A percentile compares a stretch with the other conserved stretches of the same genome.
These are phyloP conservation scores for Jackrogersella multiformis DNA, from an alignment of 495 filamentous ascomycete species.

Conservation along the genomic window DNA sequence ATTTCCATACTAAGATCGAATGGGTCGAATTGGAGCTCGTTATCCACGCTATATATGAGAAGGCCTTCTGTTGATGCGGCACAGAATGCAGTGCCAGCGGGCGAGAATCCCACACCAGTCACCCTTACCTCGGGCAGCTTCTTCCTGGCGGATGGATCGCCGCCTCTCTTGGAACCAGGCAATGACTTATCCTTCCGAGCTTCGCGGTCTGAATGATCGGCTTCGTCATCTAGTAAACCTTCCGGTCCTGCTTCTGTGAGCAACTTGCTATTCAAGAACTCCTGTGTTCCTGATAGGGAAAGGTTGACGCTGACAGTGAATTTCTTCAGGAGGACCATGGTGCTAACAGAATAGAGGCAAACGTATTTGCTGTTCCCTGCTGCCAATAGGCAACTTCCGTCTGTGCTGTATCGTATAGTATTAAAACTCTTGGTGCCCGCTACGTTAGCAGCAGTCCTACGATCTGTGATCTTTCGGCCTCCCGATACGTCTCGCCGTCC, in stretches of 20 bases:
- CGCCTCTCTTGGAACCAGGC: slow-evolving; percentile 83
- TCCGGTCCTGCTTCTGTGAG: slow-evolving; percentile 90
- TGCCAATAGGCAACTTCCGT: slow-evolving; percentile 88
- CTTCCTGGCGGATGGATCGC: slow-evolving; percentile 80
- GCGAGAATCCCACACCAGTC: slow-evolving; percentile 83
- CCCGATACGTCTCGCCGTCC: slow-evolving; percentile 92
- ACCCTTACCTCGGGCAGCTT: slow-evolving; percentile 87
- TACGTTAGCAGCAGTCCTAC: slow-evolving; percentile 88
- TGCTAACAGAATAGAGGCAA: slow-evolving; percentile 89
- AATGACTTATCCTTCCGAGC: slow-evolving; percentile 83
- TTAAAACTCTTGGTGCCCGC: slow-evolving; percentile 89
- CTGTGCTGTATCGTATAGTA: slow-evolving; percentile 86
- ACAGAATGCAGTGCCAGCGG: slow-evolving; percentile 88
- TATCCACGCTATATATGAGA: slow-evolving; percentile 89
- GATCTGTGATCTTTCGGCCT: slow-evolving; percentile 84
- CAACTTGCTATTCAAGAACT: slow-evolving; percentile 90
- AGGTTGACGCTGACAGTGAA: slow-evolving; percentile 94
- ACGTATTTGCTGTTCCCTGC: slow-evolving; percentile 97
- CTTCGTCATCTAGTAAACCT: slow-evolving; percentile 83
- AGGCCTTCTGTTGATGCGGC: slow-evolving; percentile 95
- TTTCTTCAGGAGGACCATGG: slow-evolving; percentile 90
- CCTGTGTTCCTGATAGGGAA: slow-evolving; percentile 92
- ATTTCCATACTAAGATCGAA: slow-evolving; percentile 95
- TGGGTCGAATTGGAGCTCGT: slow-evolving; percentile 83
- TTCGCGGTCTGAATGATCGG: slow-evolving; percentile 88